Evolutionary conservation across 179 eudicot genomes (phyloP).

Genomic region (Amaranthus tricolor): DNA sequence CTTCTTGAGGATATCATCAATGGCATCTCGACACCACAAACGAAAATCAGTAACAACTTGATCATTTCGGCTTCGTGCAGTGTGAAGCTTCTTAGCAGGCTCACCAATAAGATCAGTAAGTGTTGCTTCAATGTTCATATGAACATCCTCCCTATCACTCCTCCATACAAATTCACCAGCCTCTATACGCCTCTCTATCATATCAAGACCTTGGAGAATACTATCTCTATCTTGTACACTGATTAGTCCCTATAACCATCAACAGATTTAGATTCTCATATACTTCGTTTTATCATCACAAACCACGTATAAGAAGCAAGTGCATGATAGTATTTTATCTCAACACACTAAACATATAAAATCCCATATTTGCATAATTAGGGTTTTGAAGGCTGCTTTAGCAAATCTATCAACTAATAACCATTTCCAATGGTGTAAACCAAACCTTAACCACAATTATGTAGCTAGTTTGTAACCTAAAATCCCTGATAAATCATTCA

Average conservation of each 20-base stretch:
- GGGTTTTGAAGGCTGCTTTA: no score
- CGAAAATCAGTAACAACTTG: slow-evolving; percentile 97
- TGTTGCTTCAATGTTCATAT: slow-evolving; percentile 98
- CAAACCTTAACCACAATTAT: no score
- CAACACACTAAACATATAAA: no score
- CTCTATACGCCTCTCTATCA: slow-evolving; percentile 70
- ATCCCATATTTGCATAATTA: no score
- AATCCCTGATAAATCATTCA: no score
- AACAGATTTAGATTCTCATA: slow-evolving; percentile 2
- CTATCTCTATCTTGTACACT: slow-evolving; percentile 59
- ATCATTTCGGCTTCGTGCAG: slow-evolving; percentile 97
- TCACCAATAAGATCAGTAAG: slow-evolving; percentile 97
- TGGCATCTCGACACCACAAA: slow-evolving; percentile 96
- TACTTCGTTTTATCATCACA: background rate
- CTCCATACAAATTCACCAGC: slow-evolving; percentile 89
- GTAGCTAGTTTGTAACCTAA: no score
- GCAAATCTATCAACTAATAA: no score
- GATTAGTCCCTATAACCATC: slow-evolving; percentile 61
- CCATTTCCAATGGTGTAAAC: no score
- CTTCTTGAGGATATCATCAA: slow-evolving; percentile 48
- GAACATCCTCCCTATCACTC: slow-evolving; percentile 97
- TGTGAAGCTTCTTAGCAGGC: slow-evolving; percentile 98
- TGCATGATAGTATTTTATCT: no score
- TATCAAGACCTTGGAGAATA: slow-evolving; percentile 69
- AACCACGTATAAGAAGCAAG: no score